Evolutionary conservation across 441 rosid species (phyloP).

Genomic region (Gossypium schwendimanii): DNA sequence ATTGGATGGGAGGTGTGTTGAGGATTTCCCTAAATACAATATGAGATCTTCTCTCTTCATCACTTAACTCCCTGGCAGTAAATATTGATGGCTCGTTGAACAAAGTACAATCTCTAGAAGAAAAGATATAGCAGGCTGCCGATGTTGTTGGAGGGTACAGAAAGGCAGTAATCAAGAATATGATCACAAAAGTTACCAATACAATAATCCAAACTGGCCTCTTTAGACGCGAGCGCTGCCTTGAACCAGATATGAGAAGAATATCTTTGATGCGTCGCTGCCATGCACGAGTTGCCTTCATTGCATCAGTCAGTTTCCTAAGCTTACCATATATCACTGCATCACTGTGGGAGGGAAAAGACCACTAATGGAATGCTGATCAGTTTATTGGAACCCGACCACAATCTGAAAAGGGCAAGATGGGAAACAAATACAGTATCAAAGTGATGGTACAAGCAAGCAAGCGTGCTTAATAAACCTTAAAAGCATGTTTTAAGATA

Average conservation of each 20-base stretch:
- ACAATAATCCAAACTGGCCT: conserved; percentile 62
- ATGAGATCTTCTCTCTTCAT: conserved; percentile 50
- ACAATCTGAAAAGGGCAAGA: conserved; percentile 5
- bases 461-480: not conserved
- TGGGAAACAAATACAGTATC: conserved; percentile 8
- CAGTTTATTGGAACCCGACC: not conserved
- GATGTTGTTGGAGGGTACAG: conserved; percentile 45
- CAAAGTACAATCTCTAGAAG: conserved; percentile 43
- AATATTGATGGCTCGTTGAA: conserved; percentile 31
- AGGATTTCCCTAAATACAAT: conserved; percentile 49
- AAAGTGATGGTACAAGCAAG: conserved; percentile 1
- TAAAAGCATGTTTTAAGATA: not conserved
- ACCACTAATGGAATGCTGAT: not conserved
- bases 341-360: not conserved
- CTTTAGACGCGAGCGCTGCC: conserved; percentile 32
- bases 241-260: conserved; percentile 6
- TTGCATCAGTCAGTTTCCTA: not conserved
- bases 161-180: conserved; percentile 42
- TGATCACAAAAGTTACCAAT: conserved; percentile 40
- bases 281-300: conserved; percentile 10
- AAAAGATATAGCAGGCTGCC: conserved; percentile 49
- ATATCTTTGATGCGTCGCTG: not conserved
- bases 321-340: not conserved
- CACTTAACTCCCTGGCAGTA: conserved; percentile 46
- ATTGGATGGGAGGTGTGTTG: conserved; percentile 28